phyloP scores from a whole-genome alignment of 1,284 basidiomycete species.

The Hemileia vastatrix region DNA sequence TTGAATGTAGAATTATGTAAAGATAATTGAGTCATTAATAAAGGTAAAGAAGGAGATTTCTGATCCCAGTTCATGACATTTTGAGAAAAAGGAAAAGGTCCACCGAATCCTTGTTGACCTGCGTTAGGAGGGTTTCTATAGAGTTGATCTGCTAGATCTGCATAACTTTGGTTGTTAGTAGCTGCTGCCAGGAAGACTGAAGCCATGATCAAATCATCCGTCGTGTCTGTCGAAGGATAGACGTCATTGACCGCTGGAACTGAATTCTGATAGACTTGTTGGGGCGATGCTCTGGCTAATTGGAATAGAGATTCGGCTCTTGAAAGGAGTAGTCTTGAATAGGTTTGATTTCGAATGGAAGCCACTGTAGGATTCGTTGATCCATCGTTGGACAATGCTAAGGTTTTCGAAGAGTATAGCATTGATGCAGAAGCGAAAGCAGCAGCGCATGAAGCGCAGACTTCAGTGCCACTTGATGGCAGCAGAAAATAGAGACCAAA shows the following conservation, averaged over 20 bases:
- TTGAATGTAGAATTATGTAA: too few species aligned
- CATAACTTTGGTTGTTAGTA: slow-evolving; percentile 28
- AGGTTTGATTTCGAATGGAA: slow-evolving; percentile 27
- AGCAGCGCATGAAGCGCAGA: too few species aligned
- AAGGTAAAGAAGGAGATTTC: slow-evolving; percentile 29
- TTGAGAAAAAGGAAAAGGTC: slow-evolving; percentile 24
- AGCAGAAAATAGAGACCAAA: too few species aligned
- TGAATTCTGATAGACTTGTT: slow-evolving; percentile 30
- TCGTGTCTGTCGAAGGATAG: slow-evolving; percentile 34
- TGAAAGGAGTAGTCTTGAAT: slow-evolving; percentile 26
- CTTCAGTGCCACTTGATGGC: too few species aligned
- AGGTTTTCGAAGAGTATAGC: too few species aligned
- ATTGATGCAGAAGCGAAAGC: too few species aligned
- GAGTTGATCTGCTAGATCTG: slow-evolving; percentile 25
- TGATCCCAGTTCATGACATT: slow-evolving; percentile 36
- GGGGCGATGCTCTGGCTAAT: slow-evolving; percentile 31
- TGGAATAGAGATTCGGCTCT: slow-evolving; percentile 30
- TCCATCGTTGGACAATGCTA: slow-evolving; percentile 3
- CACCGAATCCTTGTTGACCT: neutral
- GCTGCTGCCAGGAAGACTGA: slow-evolving; percentile 31
- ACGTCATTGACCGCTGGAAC: slow-evolving; percentile 25
- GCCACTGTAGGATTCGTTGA: slow-evolving; percentile 9
- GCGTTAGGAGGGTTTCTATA: slow-evolving; percentile 26
- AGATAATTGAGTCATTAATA: slow-evolving; percentile 28
- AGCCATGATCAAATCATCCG: slow-evolving; percentile 32